Conservation (phyloP, 1,284 basidiomycete species). For the Xerocomus amazonicus region DNA sequence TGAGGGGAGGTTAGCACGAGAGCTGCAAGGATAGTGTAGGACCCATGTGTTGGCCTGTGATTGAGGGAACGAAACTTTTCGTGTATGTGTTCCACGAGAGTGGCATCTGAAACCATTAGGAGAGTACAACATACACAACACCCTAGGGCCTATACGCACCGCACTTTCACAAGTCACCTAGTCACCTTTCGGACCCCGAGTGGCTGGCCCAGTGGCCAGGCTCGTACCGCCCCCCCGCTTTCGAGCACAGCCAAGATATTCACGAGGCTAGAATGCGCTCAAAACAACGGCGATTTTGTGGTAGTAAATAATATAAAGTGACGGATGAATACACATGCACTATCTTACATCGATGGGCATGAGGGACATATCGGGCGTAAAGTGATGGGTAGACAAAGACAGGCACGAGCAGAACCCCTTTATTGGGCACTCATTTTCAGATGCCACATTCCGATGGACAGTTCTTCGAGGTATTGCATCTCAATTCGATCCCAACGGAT, state of each 20-base stretch:
- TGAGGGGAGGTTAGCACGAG: slow-evolving; percentile 43
- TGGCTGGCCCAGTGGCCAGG: too few relatives aligned
- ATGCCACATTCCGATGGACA: slow-evolving; percentile 66
- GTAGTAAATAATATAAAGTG: slow-evolving; percentile 22
- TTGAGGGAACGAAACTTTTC: slow-evolving; percentile 42
- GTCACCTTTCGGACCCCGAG: too few relatives aligned
- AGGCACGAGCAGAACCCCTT: slow-evolving; percentile 12
- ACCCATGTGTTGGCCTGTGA: slow-evolving; percentile 46
- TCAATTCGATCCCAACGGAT: slow-evolving; percentile 66
- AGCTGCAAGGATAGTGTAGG: slow-evolving; percentile 61
- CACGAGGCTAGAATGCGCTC: too few relatives aligned
- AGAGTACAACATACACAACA: too few relatives aligned
- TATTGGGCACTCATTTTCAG: slow-evolving; percentile 44
- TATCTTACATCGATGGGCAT: slow-evolving; percentile 22
- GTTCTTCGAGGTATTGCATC: slow-evolving; percentile 69
- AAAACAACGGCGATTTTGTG: not conserved
- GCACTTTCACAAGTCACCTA: too few relatives aligned
- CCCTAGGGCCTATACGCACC: too few relatives aligned
- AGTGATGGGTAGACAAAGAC: slow-evolving; percentile 5
- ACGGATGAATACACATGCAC: slow-evolving; percentile 22
- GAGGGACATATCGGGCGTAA: slow-evolving; percentile 13
- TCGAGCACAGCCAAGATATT: too few relatives aligned
- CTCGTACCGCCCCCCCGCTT: too few relatives aligned
- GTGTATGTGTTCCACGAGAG: slow-evolving; percentile 37
- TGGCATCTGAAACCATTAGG: not conserved